Evolutionary conservation across 306 rosid genomes (phyloP).

Genomic region (Casuarina glauca): DNA sequence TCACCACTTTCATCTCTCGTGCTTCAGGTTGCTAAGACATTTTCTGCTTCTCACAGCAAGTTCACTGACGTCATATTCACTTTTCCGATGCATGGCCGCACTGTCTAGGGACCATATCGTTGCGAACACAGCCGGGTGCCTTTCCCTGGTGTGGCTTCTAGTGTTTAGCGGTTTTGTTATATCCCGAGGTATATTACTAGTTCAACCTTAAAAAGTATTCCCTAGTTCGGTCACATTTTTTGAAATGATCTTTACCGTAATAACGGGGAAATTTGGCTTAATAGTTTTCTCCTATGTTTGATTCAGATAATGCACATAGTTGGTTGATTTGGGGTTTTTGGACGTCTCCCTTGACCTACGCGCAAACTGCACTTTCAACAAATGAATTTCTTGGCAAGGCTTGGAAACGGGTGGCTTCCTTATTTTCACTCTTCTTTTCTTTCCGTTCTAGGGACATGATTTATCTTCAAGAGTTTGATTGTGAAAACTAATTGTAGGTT

Average conservation of each 20-base stretch:
- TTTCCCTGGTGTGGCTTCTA: not conserved
- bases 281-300: not conserved
- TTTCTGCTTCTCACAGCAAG: conserved; percentile 5
- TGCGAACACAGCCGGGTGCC: conserved; percentile 20
- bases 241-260: not conserved
- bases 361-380: conserved; percentile 35
- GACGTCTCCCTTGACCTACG: conserved; percentile 45
- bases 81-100: conserved; percentile 26
- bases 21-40: conserved; percentile 19
- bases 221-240: not conserved
- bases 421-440: not conserved
- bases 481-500: conserved; percentile 31
- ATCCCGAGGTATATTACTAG: conserved; percentile 6
- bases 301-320: not conserved
- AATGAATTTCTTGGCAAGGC: conserved; percentile 40
- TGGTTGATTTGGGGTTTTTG: conserved; percentile 57
- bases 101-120: conserved; percentile 17
- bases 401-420: conserved; percentile 37
- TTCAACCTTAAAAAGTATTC: not conserved
- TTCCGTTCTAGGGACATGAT: not conserved
- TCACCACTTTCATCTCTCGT: not conserved
- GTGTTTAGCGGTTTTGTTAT: conserved; percentile 21
- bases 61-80: conserved; percentile 17
- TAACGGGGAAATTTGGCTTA: not conserved
- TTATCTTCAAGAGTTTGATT: not conserved